Evolutionary conservation across 257 asterid genomes (phyloP).

Genomic region (Knoxia roxburghii): DNA sequence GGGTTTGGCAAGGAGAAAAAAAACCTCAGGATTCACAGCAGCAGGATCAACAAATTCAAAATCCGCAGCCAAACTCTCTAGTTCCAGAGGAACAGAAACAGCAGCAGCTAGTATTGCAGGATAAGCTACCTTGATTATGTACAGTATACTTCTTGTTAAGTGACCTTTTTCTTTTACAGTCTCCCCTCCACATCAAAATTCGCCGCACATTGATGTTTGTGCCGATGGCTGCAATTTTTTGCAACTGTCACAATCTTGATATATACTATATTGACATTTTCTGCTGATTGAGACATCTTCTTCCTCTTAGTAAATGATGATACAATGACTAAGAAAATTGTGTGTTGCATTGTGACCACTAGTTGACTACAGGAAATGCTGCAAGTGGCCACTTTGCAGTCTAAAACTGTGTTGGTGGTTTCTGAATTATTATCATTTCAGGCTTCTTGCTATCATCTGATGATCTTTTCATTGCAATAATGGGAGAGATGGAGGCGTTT

Average conservation of each 20-base stretch:
- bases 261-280: background rate
- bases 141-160: background rate
- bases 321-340: background rate
- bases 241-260: background rate
- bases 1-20: conserved; percentile 66
- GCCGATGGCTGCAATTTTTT: background rate
- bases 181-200: background rate
- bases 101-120: conserved; percentile 31
- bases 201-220: background rate
- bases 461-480: background rate
- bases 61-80: conserved; percentile 8
- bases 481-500: background rate
- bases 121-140: conserved; percentile 39
- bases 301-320: background rate
- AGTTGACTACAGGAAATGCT: background rate
- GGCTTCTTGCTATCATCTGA: background rate
- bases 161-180: background rate
- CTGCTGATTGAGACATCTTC: background rate
- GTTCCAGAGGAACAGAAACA: conserved; percentile 17
- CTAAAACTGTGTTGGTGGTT: background rate
- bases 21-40: conserved; percentile 18
- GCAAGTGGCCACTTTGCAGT: background rate
- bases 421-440: background rate
- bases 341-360: background rate
- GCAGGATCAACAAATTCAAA: conserved; percentile 21